Base-by-base conservation (phyloP, 23 red algal genomes). In the Gracilaria gracilis region DNA sequence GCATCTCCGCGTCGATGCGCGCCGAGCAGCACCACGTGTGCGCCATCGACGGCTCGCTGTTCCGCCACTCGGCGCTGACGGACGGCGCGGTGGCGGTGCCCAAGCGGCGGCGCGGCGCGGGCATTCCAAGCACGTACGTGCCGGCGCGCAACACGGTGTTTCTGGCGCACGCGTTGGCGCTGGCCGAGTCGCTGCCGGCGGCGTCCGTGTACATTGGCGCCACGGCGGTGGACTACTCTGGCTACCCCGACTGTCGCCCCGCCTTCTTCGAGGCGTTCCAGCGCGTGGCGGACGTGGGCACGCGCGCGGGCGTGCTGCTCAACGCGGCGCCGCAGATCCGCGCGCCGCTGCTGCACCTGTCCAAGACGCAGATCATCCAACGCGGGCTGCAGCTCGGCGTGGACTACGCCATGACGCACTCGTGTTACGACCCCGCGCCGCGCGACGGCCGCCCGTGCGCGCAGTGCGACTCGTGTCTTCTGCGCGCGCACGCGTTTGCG, bases 61-160 rank as follows among this genome's bases (percentile, higher is more conserved):
- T 98, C 50, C 77, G 83, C 4, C 89, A 82, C 0, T 94, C 90
- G 19, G 91, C 97, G 12, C 78, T 98, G 14, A 81, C 75, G 31
- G 61, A 91, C 29, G 11, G 4, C 49, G 16, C 20, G 4, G 55
- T 90, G 34, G 57, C 73, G 13, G 86, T 90, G 32, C 86, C 86
- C 32, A 90, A 90, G 55, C 28, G 34, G 15, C 58, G 80, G 16
- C 13, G 9, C 7, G 20, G 24, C 44, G 51, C 32, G 35, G 25
- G 61, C 23, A 35, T 98, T 25, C 97, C 97, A 4, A 27, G 24
- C 28, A 98, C 97, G 1, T 98, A 98, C 78, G 97, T 98, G 27
- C 97, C 97, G 6, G 97, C 97, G 36, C 76, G 97, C 37, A 98
- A 98, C 80, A 96, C 79, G 4, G 71, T 98, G 33, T 98, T 98